Percentiles rank a stretch among this genome's conserved stretches.
Evolutionary conservation across 2,329 filamentous ascomycete genomes (phyloP).

Genomic region (Triangularia verruculosa): DNA sequence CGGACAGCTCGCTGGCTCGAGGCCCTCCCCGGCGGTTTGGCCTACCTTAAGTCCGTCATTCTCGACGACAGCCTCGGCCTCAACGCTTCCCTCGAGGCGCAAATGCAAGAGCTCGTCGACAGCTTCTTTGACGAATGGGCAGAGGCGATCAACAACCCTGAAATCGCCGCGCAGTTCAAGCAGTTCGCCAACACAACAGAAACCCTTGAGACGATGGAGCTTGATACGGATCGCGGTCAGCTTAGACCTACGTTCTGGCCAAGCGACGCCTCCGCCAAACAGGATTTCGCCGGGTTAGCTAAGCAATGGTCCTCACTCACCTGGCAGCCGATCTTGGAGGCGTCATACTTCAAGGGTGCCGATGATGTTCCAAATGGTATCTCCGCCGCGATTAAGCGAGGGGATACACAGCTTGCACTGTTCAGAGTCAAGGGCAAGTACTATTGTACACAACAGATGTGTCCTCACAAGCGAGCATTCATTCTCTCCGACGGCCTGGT

Average conservation of each 20-base stretch:
- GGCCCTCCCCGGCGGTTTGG: conserved; percentile 75
- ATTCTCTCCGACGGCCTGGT: conserved; percentile 83
- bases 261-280: conserved; percentile 52
- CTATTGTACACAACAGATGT: conserved; percentile 92
- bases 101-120: conserved; percentile 83
- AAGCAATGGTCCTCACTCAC: conserved; percentile 61
- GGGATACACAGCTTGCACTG: conserved; percentile 83
- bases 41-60: conserved; percentile 78
- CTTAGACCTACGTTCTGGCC: conserved; percentile 75
- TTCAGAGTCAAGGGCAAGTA: conserved; percentile 79
- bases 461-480: conserved; percentile 86
- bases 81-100: conserved; percentile 75
- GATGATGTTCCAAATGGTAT: conserved; percentile 67
- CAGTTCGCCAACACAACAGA: conserved; percentile 84
- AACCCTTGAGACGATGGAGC: conserved; percentile 65
- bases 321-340: conserved; percentile 78
- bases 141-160: conserved; percentile 69
- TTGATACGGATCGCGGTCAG: conserved; percentile 70
- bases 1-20: conserved; percentile 88
- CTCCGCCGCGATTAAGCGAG: conserved; percentile 74
- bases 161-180: conserved; percentile 65
- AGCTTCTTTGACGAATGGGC: conserved; percentile 92
- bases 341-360: conserved; percentile 63
- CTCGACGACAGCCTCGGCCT: conserved; percentile 85
- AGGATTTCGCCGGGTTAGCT: conserved; percentile 68